Conservation (phyloP, 768 basidiomycete genomes). For the Imleria badia region DNA sequence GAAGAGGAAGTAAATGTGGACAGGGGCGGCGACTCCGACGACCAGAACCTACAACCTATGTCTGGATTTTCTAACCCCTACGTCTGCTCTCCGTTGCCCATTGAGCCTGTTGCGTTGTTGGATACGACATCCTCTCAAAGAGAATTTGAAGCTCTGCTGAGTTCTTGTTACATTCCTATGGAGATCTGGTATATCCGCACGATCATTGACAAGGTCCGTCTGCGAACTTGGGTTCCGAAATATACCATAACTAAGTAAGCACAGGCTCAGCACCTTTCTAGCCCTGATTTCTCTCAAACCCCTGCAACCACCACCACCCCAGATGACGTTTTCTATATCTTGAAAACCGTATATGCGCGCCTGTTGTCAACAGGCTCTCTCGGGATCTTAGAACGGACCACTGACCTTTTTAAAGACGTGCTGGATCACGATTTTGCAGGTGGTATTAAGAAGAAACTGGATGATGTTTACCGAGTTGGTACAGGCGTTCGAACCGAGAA, state of each 20-base stretch:
- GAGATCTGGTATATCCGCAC: slow-evolving; percentile 90
- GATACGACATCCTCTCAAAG: slow-evolving; percentile 53
- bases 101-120: slow-evolving; percentile 29
- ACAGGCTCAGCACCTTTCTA: slow-evolving; percentile 87
- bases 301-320: slow-evolving; percentile 74
- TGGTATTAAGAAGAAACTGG: slow-evolving; percentile 81
- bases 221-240: background rate
- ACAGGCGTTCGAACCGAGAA: slow-evolving; percentile 64
- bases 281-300: slow-evolving; percentile 60
- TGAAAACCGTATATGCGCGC: slow-evolving; percentile 80
- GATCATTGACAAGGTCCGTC: slow-evolving; percentile 80
- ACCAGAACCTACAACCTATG: background rate
- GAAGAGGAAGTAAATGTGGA: slow-evolving; percentile 16
- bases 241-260: background rate
- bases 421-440: slow-evolving; percentile 83
- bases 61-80: background rate
- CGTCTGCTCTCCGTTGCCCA: background rate
- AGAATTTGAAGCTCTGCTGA: slow-evolving; percentile 66
- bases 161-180: slow-evolving; percentile 79
- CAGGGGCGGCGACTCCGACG: background rate
- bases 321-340: slow-evolving; percentile 95
- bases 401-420: slow-evolving; percentile 64
- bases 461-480: slow-evolving; percentile 75
- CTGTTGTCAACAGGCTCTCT: slow-evolving; percentile 76
- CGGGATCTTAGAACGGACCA: slow-evolving; percentile 53